Evolutionary conservation across 1,284 basidiomycete genomes (phyloP).

Genomic region (Acaromyces ingoldii): DNA sequence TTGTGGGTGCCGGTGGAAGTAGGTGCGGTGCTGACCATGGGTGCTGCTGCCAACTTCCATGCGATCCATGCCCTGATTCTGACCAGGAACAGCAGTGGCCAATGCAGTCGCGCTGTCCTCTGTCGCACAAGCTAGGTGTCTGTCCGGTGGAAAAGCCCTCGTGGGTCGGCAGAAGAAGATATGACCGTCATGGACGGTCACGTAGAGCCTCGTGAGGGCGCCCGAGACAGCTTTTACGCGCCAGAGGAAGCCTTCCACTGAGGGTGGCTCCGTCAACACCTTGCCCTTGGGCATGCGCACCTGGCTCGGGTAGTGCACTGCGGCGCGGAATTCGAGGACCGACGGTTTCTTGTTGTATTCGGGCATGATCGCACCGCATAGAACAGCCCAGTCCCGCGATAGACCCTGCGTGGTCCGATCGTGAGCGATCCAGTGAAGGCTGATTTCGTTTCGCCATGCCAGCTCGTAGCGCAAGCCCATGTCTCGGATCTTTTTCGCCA

Average conservation of each 20-base stretch:
- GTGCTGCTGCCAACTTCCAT: background rate
- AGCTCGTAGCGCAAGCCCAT: conserved; percentile 65
- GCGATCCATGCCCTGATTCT: background rate
- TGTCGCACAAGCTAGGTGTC: conserved; percentile 53
- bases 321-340: conserved; percentile 67
- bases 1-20: background rate
- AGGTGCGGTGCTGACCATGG: background rate
- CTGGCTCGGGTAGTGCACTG: conserved; percentile 62
- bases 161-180: conserved; percentile 62
- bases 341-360: conserved; percentile 48
- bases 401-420: conserved; percentile 63
- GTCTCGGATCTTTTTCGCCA: conserved; percentile 59
- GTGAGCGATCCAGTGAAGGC: conserved; percentile 75
- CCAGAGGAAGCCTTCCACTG: conserved; percentile 70
- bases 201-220: conserved; percentile 63
- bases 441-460: conserved; percentile 68
- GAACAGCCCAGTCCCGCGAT: conserved; percentile 65
- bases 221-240: conserved; percentile 65
- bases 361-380: conserved; percentile 65
- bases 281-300: conserved; percentile 59
- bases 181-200: conserved; percentile 68
- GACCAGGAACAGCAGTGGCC: background rate
- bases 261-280: conserved; percentile 64
- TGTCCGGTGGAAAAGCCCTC: conserved; percentile 64
- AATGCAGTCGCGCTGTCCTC: background rate